These are phyloP conservation scores for Coffea humblotiana DNA, from an alignment of 305 asterid species.

Conservation along the genomic window DNA sequence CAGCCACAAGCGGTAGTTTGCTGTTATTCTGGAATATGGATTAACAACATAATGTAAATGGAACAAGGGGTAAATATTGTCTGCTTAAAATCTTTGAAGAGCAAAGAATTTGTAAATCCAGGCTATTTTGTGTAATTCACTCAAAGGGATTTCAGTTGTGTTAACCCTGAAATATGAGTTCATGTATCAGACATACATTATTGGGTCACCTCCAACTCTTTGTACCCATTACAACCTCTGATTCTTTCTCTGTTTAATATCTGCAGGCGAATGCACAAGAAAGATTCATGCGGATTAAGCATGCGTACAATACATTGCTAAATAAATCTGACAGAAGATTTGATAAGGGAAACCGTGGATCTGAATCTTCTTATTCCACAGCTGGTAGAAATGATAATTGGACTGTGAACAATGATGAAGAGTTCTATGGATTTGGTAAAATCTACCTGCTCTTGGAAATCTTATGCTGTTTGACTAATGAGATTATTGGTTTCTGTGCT, in stretches of 20 bases:
- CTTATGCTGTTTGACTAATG: not conserved
- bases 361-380: slow-evolving; percentile 56
- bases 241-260: slow-evolving; percentile 12
- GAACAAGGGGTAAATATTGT: not conserved
- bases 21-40: not conserved
- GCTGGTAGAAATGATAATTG: slow-evolving; percentile 44
- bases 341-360: slow-evolving; percentile 44
- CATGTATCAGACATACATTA: not conserved
- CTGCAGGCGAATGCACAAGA: slow-evolving; percentile 79
- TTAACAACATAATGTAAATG: not conserved
- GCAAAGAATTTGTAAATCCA: not conserved
- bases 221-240: not conserved
- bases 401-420: slow-evolving; percentile 62
- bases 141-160: not conserved
- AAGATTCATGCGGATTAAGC: slow-evolving; percentile 90
- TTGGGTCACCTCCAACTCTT: not conserved
- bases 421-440: slow-evolving; percentile 89
- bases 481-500: not conserved
- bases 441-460: slow-evolving; percentile 19
- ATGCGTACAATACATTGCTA: slow-evolving; percentile 80
- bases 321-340: slow-evolving; percentile 59
- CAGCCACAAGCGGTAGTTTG: not conserved
- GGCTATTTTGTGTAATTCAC: not conserved
- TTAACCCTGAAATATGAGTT: not conserved
- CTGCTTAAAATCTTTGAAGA: not conserved